Evolutionary conservation across 1,284 basidiomycete genomes (phyloP), one percentile per base, ranked within the genome.

Genomic region (Fistulina hepatica): DNA sequence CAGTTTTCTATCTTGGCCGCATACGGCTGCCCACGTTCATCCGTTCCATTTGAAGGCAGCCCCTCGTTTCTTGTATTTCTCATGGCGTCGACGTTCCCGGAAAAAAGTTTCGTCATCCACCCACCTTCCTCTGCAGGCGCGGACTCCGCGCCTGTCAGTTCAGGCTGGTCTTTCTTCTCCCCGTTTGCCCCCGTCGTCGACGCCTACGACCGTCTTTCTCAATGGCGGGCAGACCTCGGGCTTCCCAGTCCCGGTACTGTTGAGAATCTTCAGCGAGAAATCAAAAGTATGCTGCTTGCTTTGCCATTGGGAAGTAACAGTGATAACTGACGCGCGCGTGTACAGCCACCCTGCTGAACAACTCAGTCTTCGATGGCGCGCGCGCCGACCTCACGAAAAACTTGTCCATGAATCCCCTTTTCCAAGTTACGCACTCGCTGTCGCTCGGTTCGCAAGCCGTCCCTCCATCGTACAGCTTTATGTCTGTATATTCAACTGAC

Each of bases 401-500:
- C 48, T 69, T 98, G 49, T 95, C 90, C 40, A 74, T 86, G 58
- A 91, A 81, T 61, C 95, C 95, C 21, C 81, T 89, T 40, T 99
- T 98, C 77, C 93, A 97, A 69, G 85, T 97, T 54, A 93, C 92
- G 43, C 95, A 99, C 61, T 89, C 91, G 27, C 97, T 99, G 64
- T 71, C 81, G 40, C 64, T 93, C 44, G 90, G 86, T 21, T 84
- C 84, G 43, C 76, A 85, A 57, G 75, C 78, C 26, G 59, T 73
- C 21, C 67, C 82, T 8, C 69, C 85, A 19, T 81, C 81, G 30
- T 99, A 99, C 66, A 93, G 90, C 60, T 97, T 98, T 60, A 88
- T 86, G 42, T 90, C 92, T 13, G 76, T 97, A 35, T 97, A 84
- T 61, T 93, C 89, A 13, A 93, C 82, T 54, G 73, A 81, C 53